Evolutionary conservation across 352 stramenopile genomes (phyloP).

Genomic region (Pythium coloratum): DNA sequence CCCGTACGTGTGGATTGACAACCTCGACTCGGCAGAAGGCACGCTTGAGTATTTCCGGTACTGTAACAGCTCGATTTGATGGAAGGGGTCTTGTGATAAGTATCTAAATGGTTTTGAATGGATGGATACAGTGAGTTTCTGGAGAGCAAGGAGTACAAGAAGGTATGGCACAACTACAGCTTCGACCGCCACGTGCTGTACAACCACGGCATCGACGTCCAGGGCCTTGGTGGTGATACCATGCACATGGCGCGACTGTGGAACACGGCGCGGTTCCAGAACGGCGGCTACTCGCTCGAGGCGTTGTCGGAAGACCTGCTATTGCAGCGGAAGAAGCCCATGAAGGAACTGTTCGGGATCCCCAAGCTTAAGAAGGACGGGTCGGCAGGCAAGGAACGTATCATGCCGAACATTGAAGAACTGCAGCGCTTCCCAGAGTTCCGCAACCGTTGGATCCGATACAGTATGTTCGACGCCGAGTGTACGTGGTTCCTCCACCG

Average conservation of each 20-base stretch:
- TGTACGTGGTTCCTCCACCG: conserved; percentile 96
- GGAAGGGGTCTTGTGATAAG: background rate
- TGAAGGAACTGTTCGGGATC: conserved; percentile 98
- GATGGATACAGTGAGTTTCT: conserved; percentile 89
- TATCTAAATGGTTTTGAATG: background rate
- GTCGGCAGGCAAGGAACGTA: conserved; percentile 81
- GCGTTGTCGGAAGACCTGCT: conserved; percentile 88
- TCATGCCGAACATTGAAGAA: conserved; percentile 79
- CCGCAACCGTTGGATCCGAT: conserved; percentile 93
- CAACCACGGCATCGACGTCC: conserved; percentile 95
- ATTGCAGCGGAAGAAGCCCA: conserved; percentile 91
- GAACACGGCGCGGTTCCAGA: conserved; percentile 82
- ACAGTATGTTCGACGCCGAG: conserved; percentile 97
- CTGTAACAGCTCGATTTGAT: background rate
- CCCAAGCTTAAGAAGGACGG: conserved; percentile 96
- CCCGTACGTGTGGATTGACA: conserved; percentile 90
- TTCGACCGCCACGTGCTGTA: conserved; percentile 99
- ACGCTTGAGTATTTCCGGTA: conserved; percentile 72
- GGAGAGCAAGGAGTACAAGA: conserved; percentile 87
- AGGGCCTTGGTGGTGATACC: conserved; percentile 95
- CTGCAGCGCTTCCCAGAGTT: conserved; percentile 87
- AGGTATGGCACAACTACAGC: conserved; percentile 99
- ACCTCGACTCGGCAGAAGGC: conserved; percentile 90
- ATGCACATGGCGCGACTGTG: conserved; percentile 99
- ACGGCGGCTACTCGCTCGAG: conserved; percentile 95